Conservation (phyloP, 2,329 filamentous ascomycete species). For the Teratosphaeria gauchensis region DNA sequence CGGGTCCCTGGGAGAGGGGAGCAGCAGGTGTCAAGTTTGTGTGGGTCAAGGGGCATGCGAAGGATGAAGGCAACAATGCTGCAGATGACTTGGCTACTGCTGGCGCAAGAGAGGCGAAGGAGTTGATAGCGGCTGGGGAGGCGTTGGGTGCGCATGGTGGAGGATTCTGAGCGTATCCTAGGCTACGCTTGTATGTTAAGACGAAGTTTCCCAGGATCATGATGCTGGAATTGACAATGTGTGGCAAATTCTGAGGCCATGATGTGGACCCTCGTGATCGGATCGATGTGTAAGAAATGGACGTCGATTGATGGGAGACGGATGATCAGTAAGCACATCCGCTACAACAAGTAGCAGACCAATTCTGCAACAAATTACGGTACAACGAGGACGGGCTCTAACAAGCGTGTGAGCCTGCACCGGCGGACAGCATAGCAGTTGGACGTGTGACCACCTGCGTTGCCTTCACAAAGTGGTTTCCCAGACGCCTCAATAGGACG, state of each 20-base stretch:
- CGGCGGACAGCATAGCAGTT: too few relatives aligned
- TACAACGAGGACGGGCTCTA: too few relatives aligned
- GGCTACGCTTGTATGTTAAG: not conserved
- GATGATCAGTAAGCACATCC: too few relatives aligned
- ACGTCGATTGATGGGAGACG: too few relatives aligned
- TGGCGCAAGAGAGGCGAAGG: constrained; percentile 43
- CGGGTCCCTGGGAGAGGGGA: constrained; percentile 23
- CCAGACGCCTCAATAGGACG: too few relatives aligned
- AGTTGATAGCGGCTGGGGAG: constrained; percentile 8
- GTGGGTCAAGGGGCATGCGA: constrained; percentile 83
- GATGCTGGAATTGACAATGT: not conserved
- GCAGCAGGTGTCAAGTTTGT: constrained; percentile 47
- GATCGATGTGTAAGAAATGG: too few relatives aligned
- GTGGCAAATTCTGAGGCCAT: not conserved
- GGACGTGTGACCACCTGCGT: too few relatives aligned
- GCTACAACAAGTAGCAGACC: too few relatives aligned
- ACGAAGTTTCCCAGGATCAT: not conserved
- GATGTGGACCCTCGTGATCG: too few relatives aligned
- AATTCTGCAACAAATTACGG: too few relatives aligned
- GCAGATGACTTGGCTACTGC: constrained; percentile 70
- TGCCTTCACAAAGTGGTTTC: too few relatives aligned
- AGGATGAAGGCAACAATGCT: constrained; percentile 63
- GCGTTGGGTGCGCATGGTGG: not conserved
- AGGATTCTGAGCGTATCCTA: not conserved
- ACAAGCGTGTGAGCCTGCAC: too few relatives aligned